Evolutionary conservation across 306 rosid genomes (phyloP).

Genomic region (Nissolia schottii): DNA sequence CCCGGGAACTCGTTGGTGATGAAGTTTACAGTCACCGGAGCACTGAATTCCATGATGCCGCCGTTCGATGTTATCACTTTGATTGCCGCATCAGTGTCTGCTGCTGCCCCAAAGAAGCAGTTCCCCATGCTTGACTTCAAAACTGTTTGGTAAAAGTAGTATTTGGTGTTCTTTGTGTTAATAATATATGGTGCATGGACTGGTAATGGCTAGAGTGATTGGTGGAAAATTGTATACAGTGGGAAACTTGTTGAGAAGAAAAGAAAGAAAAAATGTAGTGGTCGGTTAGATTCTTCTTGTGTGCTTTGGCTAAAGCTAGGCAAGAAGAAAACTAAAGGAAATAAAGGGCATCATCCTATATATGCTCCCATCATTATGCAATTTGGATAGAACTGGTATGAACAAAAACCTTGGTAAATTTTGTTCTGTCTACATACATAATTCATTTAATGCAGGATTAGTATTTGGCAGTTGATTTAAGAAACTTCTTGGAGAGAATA

Average conservation of each 20-base stretch:
- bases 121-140: constrained; percentile 53
- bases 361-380: constrained; percentile 10
- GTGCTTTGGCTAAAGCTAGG: constrained; percentile 18
- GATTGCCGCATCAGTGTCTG: constrained; percentile 36
- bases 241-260: constrained; percentile 32
- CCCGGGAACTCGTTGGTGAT: constrained; percentile 68
- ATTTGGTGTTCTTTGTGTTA: not conserved
- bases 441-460: not conserved
- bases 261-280: not conserved
- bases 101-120: constrained; percentile 53
- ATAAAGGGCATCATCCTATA: not conserved
- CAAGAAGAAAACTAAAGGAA: constrained; percentile 14
- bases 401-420: not conserved
- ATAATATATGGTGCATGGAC: not conserved
- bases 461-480: not conserved
- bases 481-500: not conserved
- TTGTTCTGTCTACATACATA: not conserved
- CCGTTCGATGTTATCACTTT: constrained; percentile 71
- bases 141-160: not conserved
- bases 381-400: not conserved
- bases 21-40: constrained; percentile 51
- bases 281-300: constrained; percentile 32
- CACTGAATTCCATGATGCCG: constrained; percentile 76
- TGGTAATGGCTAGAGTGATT: not conserved
- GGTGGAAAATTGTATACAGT: constrained; percentile 20